These are phyloP conservation scores for Fragilaria radians DNA, from an alignment of 108 stramenopile species.

Conservation along the genomic window DNA sequence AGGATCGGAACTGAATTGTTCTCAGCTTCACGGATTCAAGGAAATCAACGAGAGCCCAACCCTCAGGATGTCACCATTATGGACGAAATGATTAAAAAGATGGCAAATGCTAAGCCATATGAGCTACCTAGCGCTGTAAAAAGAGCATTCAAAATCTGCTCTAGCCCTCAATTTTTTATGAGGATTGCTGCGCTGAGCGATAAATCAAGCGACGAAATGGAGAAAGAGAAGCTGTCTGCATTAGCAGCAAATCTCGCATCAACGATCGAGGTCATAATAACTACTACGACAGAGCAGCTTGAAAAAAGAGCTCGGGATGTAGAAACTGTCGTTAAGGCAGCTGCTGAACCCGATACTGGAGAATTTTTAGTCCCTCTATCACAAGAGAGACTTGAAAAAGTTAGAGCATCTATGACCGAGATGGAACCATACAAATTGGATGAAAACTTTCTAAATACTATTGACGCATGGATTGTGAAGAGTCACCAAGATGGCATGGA, in stretches of 20 bases:
- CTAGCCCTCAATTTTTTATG: conserved; percentile 81
- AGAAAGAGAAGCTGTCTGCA: conserved; percentile 53
- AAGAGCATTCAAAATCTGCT: conserved; percentile 72
- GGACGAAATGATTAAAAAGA: conserved; percentile 86
- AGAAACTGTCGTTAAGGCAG: conserved; percentile 69
- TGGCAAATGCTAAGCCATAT: conserved; percentile 70
- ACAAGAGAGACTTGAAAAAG: conserved; percentile 50
- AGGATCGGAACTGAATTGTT: no score
- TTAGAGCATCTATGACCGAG: conserved; percentile 49
- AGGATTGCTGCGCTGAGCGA: conserved; percentile 75
- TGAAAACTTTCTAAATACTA: conserved; percentile 74
- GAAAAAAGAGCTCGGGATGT: conserved; percentile 79
- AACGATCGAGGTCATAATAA: conserved; percentile 71
- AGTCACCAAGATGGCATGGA: conserved; percentile 86
- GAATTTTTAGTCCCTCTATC: conserved; percentile 82
- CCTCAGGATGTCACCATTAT: conserved; percentile 61
- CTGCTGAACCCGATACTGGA: conserved; percentile 75
- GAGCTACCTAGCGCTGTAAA: conserved; percentile 81
- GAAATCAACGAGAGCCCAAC: conserved; percentile 66
- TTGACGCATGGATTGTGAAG: conserved; percentile 90
- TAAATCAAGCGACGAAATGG: conserved; percentile 30
- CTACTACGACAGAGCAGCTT: conserved; percentile 61
- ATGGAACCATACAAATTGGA: conserved; percentile 56
- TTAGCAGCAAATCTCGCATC: conserved; percentile 69
- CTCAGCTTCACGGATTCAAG: conserved; percentile 71